Base-by-base conservation (phyloP, 495 filamentous ascomycete genomes). In the Tetracladium setigerum region DNA sequence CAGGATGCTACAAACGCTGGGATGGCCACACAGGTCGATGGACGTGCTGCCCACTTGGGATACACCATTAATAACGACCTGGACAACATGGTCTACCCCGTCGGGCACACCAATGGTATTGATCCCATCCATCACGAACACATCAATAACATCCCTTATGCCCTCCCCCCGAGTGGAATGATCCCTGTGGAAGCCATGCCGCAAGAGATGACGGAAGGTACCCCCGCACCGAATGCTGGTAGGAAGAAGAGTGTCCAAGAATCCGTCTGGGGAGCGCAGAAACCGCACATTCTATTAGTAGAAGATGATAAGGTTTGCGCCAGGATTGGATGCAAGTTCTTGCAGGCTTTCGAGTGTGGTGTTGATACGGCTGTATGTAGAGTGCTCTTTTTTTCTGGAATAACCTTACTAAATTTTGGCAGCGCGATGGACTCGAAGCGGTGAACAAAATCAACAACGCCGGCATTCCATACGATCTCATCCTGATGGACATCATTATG, bases 401-500 rank as follows among this genome's bases (percentile, higher is more conserved):
- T 16, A 14, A 10, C 15, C 27, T 46, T 36, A 39, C 52, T 53
- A 41, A 55, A 22, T 30, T 48, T 18, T 38, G 41, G 43, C 57
- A 95, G 87, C 77, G 84, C 45, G 87, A 98, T 66, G 92, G 92
- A 11, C 68, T 95, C 42, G 87, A 95, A 64, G 91, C 92, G 39
- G 90, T 96, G 34, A 88, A 87, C 62, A 96, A 95, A 63, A 82
- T 95, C 58, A 89, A 87, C 60, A 69, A 72, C 30, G 83, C 84
- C 13, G 47, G 60, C 27, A 79, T 81, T 14, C 87, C 86, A 30
- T 97, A 94, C 64, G 90, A 97, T 60, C 67, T 98, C 34, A 88
- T 98, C 37, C 76, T 97, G 36, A 98, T 98, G 92, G 94, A 97
- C 67, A 97, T 98, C 55, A 95, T 97, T 50, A 96, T 98, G 91